These are phyloP conservation scores for Trichophyton equinum DNA, from an alignment of 2,329 filamentous ascomycete species.

Conservation along the genomic window DNA sequence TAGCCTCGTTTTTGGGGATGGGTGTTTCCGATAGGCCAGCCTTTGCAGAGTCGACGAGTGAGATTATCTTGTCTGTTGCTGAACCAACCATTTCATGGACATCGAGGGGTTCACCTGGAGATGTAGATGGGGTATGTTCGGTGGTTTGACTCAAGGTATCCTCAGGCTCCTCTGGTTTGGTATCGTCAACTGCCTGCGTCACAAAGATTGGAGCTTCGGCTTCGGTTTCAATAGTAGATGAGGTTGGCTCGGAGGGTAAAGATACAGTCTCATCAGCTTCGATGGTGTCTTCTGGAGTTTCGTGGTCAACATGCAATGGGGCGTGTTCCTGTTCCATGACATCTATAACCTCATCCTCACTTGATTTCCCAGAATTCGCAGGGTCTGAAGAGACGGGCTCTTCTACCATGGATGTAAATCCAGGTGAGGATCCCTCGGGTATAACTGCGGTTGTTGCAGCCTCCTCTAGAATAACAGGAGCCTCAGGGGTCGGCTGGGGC, in stretches of 20 bases:
- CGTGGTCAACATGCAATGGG: not conserved
- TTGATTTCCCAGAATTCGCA: not conserved
- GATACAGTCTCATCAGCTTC: not conserved
- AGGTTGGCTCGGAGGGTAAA: not conserved
- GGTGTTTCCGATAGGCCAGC: constrained; percentile 44
- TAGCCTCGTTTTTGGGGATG: constrained; percentile 42
- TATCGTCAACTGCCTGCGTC: not conserved
- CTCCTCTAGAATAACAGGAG: not conserved
- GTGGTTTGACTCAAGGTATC: not conserved
- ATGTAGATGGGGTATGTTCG: not conserved
- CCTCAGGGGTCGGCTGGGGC: not conserved
- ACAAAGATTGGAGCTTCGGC: not conserved
- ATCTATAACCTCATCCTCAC: not conserved
- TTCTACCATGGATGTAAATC: not conserved
- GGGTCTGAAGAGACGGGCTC: not conserved
- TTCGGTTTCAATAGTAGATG: not conserved
- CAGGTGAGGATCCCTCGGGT: not conserved
- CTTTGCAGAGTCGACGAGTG: constrained; percentile 48
- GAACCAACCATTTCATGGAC: constrained; percentile 30
- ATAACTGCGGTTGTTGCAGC: not conserved
- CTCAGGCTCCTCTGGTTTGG: not conserved
- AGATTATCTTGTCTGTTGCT: constrained; percentile 45
- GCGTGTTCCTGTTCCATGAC: not conserved
- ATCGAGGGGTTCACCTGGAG: not conserved
- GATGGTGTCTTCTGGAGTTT: not conserved